A percentile compares a stretch with the other conserved stretches of the same genome.
phyloP scores from a whole-genome alignment of 177 flowering plant species.

The Vitis hybrid region DNA sequence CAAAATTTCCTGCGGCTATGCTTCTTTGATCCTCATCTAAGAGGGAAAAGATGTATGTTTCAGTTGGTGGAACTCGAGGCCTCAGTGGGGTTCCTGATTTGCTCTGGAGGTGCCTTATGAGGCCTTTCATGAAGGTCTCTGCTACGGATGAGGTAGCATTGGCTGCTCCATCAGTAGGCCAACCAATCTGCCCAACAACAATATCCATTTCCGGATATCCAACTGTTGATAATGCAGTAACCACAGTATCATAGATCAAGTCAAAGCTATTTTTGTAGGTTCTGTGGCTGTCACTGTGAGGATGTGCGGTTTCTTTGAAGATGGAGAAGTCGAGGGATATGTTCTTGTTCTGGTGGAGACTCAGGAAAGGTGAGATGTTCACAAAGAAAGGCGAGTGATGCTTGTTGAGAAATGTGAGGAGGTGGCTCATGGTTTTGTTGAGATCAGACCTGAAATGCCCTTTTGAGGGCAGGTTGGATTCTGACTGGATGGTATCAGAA shows the following conservation, averaged over 20 bases:
- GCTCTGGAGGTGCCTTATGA: conserved; percentile 54
- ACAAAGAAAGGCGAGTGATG: conserved; percentile 73
- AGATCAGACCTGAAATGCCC: conserved; percentile 75
- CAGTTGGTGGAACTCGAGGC: conserved; percentile 52
- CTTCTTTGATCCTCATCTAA: conserved; percentile 79
- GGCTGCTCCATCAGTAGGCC: conserved; percentile 93
- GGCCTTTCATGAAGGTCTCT: conserved; percentile 62
- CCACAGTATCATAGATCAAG: conserved; percentile 59
- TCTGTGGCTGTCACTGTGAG: conserved; percentile 55
- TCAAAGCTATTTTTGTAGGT: conserved; percentile 69
- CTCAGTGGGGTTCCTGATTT: conserved; percentile 69
- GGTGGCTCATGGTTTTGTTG: conserved; percentile 77
- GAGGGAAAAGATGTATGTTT: conserved; percentile 63
- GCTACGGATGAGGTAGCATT: conserved; percentile 68
- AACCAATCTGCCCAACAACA: conserved; percentile 73
- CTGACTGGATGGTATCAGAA: conserved; percentile 56
- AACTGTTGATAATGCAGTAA: conserved; percentile 51
- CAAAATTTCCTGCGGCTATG: conserved; percentile 56
- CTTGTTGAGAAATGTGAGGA: conserved; percentile 70
- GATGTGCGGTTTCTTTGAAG: conserved; percentile 52
- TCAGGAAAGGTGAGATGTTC: conserved; percentile 66
- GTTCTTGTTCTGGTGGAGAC: conserved; percentile 58
- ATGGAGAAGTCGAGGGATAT: conserved; percentile 59
- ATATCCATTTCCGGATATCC: conserved; percentile 68
- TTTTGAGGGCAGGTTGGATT: conserved; percentile 62